Evolutionary conservation across 768 basidiomycete species (phyloP).

Genomic region (Lactifluus pinguis): DNA sequence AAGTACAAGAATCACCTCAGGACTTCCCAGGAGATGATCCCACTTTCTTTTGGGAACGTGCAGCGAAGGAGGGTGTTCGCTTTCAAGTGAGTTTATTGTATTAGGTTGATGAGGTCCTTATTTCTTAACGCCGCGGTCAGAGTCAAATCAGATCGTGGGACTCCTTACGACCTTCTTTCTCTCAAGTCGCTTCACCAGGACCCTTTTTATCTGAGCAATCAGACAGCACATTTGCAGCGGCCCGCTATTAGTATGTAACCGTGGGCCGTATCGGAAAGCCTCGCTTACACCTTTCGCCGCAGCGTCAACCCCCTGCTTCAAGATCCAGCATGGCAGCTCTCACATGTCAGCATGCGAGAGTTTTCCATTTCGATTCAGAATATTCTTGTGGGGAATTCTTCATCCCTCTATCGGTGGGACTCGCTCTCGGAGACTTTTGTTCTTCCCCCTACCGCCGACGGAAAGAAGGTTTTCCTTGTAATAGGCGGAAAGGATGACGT

Average conservation of each 20-base stretch:
- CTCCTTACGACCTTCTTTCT: conserved; percentile 32
- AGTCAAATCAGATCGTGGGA: conserved; percentile 59
- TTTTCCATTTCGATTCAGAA: conserved; percentile 45
- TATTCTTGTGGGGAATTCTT: conserved; percentile 60
- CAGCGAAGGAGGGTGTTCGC: not conserved
- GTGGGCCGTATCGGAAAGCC: not conserved
- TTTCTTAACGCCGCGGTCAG: conserved; percentile 24
- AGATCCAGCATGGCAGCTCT: conserved; percentile 30
- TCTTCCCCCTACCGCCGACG: conserved; percentile 31
- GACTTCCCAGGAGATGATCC: not conserved
- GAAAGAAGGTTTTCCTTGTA: conserved; percentile 31
- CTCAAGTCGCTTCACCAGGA: conserved; percentile 29
- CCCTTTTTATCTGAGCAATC: conserved; percentile 68
- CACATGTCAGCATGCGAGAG: conserved; percentile 39
- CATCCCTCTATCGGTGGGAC: conserved; percentile 60
- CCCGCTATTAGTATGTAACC: conserved; percentile 48
- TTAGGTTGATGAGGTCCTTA: not conserved
- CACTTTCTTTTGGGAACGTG: conserved; percentile 5
- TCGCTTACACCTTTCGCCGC: not conserved
- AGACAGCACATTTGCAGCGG: conserved; percentile 40
- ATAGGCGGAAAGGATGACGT: conserved; percentile 50
- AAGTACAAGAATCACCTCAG: not conserved
- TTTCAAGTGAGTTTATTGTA: conserved; percentile 5
- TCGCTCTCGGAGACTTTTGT: conserved; percentile 44
- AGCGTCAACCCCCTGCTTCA: conserved; percentile 44